These are phyloP conservation scores for Calocybe gambosa DNA, from an alignment of 1,284 basidiomycete species.

Conservation along the genomic window DNA sequence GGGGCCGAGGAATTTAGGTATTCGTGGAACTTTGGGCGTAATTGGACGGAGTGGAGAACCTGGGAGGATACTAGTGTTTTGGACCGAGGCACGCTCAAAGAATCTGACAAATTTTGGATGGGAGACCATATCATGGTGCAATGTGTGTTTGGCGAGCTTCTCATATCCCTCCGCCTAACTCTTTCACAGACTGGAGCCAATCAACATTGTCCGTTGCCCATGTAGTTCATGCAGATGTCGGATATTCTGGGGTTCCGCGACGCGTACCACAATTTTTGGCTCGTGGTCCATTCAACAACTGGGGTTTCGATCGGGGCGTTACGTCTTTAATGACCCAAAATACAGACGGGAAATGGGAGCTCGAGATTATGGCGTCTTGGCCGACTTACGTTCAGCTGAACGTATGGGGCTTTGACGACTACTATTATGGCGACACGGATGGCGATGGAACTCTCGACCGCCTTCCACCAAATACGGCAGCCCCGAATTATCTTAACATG, in stretches of 20 bases:
- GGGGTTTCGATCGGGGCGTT: conserved; percentile 86
- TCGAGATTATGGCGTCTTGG: conserved; percentile 84
- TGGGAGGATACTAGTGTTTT: conserved; percentile 74
- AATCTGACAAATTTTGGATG: conserved; percentile 64
- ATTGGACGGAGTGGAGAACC: conserved; percentile 72
- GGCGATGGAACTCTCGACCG: conserved; percentile 84
- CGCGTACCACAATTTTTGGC: conserved; percentile 82
- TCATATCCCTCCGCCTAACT: conserved; percentile 6
- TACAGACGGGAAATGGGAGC: conserved; percentile 62
- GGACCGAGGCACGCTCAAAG: conserved; percentile 48
- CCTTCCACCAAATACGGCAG: conserved; percentile 79
- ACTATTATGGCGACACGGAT: conserved; percentile 86
- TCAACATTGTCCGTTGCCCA: conserved; percentile 55
- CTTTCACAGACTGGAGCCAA: conserved; percentile 59
- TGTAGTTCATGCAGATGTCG: conserved; percentile 73
- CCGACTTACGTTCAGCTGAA: conserved; percentile 85
- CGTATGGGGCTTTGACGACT: conserved; percentile 83
- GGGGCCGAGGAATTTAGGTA: conserved; percentile 88
- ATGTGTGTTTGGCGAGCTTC: conserved; percentile 43
- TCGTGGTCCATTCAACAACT: conserved; percentile 83
- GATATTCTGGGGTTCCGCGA: conserved; percentile 51
- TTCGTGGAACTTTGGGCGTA: conserved; percentile 80
- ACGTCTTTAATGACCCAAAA: conserved; percentile 59
- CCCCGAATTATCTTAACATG: conserved; percentile 86
- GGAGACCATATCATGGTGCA: conserved; percentile 85